These are phyloP conservation scores for Ustulina deusta DNA, from an alignment of 2,329 filamentous ascomycete species.

Conservation along the genomic window DNA sequence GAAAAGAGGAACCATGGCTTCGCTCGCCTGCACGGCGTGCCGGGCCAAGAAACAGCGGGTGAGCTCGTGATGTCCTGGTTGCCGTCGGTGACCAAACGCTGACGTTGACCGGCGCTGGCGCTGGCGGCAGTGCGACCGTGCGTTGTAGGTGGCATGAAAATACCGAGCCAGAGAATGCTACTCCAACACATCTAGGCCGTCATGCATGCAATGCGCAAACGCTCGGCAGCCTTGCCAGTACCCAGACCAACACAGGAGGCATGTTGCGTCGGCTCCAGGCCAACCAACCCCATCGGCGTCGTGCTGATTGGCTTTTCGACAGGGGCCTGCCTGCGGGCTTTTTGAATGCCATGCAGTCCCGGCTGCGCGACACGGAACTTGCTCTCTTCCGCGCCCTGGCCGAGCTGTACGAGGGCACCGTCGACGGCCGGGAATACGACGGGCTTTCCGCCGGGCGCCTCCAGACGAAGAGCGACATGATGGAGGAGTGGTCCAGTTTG, in stretches of 20 bases:
- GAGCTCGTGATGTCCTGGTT: not conserved
- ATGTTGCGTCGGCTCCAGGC: not conserved
- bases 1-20: conserved; percentile 8
- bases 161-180: not conserved
- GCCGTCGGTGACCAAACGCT: not conserved
- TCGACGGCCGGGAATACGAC: conserved; percentile 5
- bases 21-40: conserved; percentile 13
- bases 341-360: conserved; percentile 13
- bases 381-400: conserved; percentile 18
- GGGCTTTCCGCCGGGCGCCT: not conserved
- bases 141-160: not conserved
- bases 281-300: not conserved
- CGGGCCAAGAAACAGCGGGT: conserved; percentile 16
- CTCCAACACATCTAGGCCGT: not conserved
- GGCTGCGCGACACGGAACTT: conserved; percentile 13
- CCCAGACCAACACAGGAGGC: conserved; percentile 21
- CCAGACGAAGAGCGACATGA: conserved; percentile 12
- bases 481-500: conserved; percentile 7
- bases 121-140: conserved; percentile 6
- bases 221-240: conserved; percentile 16
- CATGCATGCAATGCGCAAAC: conserved; percentile 16
- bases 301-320: conserved; percentile 1
- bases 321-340: conserved; percentile 19
- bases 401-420: conserved; percentile 17
- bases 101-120: no score